Evolutionary conservation across 768 basidiomycete genomes (phyloP).

Genomic region (Russula abietina): DNA sequence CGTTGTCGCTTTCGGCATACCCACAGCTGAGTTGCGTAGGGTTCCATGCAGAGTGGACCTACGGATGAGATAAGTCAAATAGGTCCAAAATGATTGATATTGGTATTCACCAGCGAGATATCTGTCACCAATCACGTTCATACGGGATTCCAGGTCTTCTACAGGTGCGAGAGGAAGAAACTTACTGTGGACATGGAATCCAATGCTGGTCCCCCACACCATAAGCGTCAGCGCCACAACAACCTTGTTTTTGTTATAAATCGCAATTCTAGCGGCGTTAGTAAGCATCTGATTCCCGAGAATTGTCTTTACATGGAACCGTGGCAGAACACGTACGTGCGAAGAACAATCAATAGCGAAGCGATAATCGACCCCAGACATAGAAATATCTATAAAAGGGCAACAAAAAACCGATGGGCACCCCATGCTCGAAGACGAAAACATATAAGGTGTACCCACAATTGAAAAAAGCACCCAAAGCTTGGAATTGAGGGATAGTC

Average conservation of each 20-base stretch:
- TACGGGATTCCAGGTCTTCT: neutral
- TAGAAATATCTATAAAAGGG: neutral
- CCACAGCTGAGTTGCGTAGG: neutral
- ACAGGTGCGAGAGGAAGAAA: neutral
- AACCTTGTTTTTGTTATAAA: neutral
- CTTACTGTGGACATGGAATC: neutral
- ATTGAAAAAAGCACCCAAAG: neutral
- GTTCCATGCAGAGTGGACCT: neutral
- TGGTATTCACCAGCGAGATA: neutral
- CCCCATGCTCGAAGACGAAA: neutral
- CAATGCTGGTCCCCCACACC: neutral
- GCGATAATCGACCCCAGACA: neutral
- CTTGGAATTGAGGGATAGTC: neutral
- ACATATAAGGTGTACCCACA: neutral
- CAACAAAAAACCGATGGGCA: neutral
- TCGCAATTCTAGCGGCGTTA: neutral
- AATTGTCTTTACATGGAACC: neutral
- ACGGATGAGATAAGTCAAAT: neutral
- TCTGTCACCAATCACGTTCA: neutral
- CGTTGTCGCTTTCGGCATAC: neutral
- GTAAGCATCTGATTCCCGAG: neutral
- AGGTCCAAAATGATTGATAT: neutral
- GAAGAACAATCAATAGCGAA: constrained; percentile 2
- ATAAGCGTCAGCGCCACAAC: neutral
- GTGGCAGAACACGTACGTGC: neutral